Evolutionary conservation across 495 filamentous ascomycete species (phyloP), one percentile per base, ranked within the genome.

Genomic region (Beverwykella pulmonaria): DNA sequence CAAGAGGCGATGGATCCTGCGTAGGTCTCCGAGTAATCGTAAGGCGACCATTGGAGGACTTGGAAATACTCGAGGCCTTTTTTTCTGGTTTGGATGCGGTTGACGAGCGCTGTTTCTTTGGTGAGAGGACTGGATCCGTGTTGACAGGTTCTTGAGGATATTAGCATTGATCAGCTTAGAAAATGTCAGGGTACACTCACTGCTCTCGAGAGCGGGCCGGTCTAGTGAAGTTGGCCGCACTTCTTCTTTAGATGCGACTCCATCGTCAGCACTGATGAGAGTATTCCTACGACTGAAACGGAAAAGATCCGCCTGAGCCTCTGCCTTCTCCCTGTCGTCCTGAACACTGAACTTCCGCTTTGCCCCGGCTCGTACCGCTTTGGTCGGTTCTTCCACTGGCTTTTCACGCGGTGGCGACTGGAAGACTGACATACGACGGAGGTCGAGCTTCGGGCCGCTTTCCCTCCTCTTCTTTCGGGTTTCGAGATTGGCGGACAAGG

Each of bases 271-370:
- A 17, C 27, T 1, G 25, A n/a, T 48, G 2, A 54, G 50, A 36
- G 52, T 50, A 23, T 50, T 60, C 22, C 71, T 74, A 12, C 75
- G 69, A 57, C 72, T 77, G 68, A 83, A 87, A 58, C 82, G 77
- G 68, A 87, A 87, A 19, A 78, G 81, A 22, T 79, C 80, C 34
- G 61, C 47, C 23, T 76, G 75, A 20, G 60, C 65, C 32, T 73
- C 64, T 49, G 54, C 59, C 49, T 79, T 75, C 19, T 82, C 78
- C 5, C 79, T 79, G 20, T 85, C 81, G 19, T 88, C 83, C 5
- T 81, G 71, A 41, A 78, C 79, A 63, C 79, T 84, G 27, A 89
- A 80, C 71, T 90, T 90, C 34, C 87, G 76, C 73, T 90, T 90
- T 2, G 84, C 81, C 15, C 83, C 85, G 19, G 79, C 80, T 53